Base-by-base conservation (phyloP, 331 rosid genomes). In the Erythrophleum ivorense region DNA sequence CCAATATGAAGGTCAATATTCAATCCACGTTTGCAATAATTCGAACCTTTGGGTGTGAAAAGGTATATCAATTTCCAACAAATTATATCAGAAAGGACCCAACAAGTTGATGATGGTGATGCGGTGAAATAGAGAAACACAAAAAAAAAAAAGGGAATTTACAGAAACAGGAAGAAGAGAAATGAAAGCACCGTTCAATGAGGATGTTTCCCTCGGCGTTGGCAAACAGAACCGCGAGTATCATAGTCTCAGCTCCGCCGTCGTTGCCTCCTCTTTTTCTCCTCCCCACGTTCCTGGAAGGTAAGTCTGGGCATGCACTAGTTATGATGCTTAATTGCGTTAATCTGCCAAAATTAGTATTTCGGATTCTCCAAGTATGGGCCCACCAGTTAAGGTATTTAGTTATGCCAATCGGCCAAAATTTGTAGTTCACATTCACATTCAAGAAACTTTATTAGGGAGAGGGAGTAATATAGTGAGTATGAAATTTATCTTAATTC, bases 191-290 rank as follows among this genome's bases (percentile, higher is more conserved):
- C 98, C 98, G 97, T 83, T 94, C 98, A 55, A 94, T 89, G 48
- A 94, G 92, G 86, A 94, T 90, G 76, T 91, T 94, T 73, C 98
- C 98, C 18, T 85, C 97, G 6, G 83, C 86, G 65, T 94, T 94
- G 29, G 97, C 92, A 81, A 91, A 90, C 73, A 94, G 52, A 24
- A 91, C 92, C 31, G 98, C 98, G 13, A 91, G 91, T 10, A 91
- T 85, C 95, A 91, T 91, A 4, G 74, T 81, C 49, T 54, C 9
- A 21, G 66, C 21, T 33, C 0, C 41, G 4, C 0, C 76, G 64
- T 19, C 64, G 34, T 24, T 14, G 18, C 46, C 3, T 29, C 53
- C 46, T 12, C 70, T 71, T n/a, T 34, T 33, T 62, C 72, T 77
- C 18, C 55, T 50, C 54, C 13, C 41, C 41, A 38, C 41, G 41